Evolutionary conservation across 2,329 filamentous ascomycete species (phyloP), one percentile per base, ranked within the genome.

Genomic region (Xylariaceae sp.): DNA sequence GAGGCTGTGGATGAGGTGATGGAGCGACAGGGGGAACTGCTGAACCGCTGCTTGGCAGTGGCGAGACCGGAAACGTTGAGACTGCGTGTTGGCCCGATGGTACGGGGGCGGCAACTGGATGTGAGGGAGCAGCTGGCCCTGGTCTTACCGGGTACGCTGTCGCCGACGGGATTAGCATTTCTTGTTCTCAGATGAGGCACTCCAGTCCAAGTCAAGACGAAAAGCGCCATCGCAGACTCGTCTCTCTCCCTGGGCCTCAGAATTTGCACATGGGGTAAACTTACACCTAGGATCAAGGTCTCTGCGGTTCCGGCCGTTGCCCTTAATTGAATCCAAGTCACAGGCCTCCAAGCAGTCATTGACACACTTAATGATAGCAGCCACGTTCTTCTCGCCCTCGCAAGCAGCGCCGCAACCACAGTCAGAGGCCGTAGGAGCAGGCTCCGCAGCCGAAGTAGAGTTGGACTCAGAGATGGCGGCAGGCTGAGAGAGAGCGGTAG

Each of bases 381-480:
- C 50, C 21, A 53, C 49, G 21, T 52, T 57, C 5, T 56, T 49
- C 6, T 52, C 37, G 1, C 47, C 41, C 2, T 51, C 32, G 42
- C 61, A 63, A 3, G 10, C n/a, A 12, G 29, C 15, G 26, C 55
- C 50, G 41, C 61, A 63, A n/a, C 61, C 54, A 22, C 61, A 63
- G 42, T 46, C 41, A 30, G 6, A 10, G 29, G 29, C 29, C 29
- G 29, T 30, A 7, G 29, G 29, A 6, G 10, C 29, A 30, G 29
- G 7, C 10, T 6, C 29, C 29, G 6, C 29, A 10, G 29, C 18
- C 41, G 2, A 10, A 19, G 18, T 9, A 3, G 39, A 8, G 6
- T 41, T 18, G 7, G 8, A n/a, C 16, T 18, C 16, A 19, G 39
- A 41, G n/a, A 41, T 41, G 16, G 39, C 16, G 12, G 16, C 39